Evolutionary conservation across 768 basidiomycete genomes (phyloP).

Genomic region (Pleurotus tuber-regium): DNA sequence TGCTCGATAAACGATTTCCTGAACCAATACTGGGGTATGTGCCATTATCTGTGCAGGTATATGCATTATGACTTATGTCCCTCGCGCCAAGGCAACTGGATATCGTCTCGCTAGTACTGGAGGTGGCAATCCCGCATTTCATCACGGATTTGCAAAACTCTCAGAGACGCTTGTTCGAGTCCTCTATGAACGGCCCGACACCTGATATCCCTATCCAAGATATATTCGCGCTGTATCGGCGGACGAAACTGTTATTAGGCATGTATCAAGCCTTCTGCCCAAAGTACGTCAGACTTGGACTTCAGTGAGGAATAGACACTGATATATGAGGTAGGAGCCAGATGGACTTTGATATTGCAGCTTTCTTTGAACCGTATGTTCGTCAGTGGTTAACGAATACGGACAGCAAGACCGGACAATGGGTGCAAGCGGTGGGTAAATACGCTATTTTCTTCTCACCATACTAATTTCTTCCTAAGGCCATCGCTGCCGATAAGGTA

Average conservation of each 20-base stretch:
- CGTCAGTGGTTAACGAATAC: slow-evolving; percentile 87
- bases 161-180: slow-evolving; percentile 74
- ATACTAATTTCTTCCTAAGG: slow-evolving; percentile 35
- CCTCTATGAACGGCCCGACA: slow-evolving; percentile 83
- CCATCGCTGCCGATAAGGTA: slow-evolving; percentile 83
- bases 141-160: slow-evolving; percentile 65
- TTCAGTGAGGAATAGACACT: slow-evolving; percentile 6
- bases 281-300: slow-evolving; percentile 38
- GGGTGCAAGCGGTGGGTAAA: slow-evolving; percentile 84
- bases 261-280: slow-evolving; percentile 84
- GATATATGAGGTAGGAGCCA: slow-evolving; percentile 37
- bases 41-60: neutral
- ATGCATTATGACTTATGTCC: slow-evolving; percentile 4
- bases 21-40: slow-evolving; percentile 79
- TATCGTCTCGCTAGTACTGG: slow-evolving; percentile 72
- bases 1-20: slow-evolving; percentile 83
- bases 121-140: slow-evolving; percentile 62
- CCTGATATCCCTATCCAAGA: slow-evolving; percentile 89
- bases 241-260: slow-evolving; percentile 68
- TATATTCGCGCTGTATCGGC: slow-evolving; percentile 82
- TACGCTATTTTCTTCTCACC: neutral
- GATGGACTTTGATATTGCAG: slow-evolving; percentile 64
- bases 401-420: slow-evolving; percentile 85
- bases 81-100: slow-evolving; percentile 56
- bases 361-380: slow-evolving; percentile 87